phyloP scores from a whole-genome alignment of 108 stramenopile species.

The Cyclostephanos tholiformis region DNA sequence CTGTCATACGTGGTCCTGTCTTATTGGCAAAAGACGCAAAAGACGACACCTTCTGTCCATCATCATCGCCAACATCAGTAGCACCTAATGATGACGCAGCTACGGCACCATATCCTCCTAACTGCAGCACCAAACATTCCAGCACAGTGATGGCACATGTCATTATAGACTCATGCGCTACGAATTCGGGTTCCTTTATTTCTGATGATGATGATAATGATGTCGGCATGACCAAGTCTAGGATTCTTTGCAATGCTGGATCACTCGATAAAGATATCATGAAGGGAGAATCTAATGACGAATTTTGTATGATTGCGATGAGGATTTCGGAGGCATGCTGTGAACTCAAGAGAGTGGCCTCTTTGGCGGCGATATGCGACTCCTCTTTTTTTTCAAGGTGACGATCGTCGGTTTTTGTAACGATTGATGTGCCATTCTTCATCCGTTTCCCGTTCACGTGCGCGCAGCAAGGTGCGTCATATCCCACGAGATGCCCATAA shows the following conservation, averaged over 20 bases:
- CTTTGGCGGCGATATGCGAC: constrained; percentile 34
- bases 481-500: constrained; percentile 45
- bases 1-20: background rate
- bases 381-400: constrained; percentile 13
- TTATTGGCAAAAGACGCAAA: background rate
- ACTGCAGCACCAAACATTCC: constrained; percentile 84
- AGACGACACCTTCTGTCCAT: constrained; percentile 13
- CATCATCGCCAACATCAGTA: background rate
- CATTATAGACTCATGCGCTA: constrained; percentile 67
- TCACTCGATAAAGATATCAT: constrained; percentile 64
- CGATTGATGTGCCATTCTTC: background rate
- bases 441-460: background rate
- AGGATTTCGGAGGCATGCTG: constrained; percentile 86
- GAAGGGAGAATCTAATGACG: constrained; percentile 65
- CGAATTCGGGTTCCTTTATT: constrained; percentile 34
- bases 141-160: constrained; percentile 84
- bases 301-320: constrained; percentile 85
- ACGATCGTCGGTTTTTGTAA: background rate
- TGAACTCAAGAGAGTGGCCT: constrained; percentile 30
- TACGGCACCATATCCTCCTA: constrained; percentile 87
- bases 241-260: constrained; percentile 57
- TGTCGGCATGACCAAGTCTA: constrained; percentile 27
- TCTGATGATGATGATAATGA: constrained; percentile 18
- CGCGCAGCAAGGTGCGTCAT: constrained; percentile 1
- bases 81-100: constrained; percentile 23